Percentiles rank a stretch among this genome's conserved stretches.
Conservation (phyloP, 352 stramenopile species). For the Globisporangium irregulare region DNA sequence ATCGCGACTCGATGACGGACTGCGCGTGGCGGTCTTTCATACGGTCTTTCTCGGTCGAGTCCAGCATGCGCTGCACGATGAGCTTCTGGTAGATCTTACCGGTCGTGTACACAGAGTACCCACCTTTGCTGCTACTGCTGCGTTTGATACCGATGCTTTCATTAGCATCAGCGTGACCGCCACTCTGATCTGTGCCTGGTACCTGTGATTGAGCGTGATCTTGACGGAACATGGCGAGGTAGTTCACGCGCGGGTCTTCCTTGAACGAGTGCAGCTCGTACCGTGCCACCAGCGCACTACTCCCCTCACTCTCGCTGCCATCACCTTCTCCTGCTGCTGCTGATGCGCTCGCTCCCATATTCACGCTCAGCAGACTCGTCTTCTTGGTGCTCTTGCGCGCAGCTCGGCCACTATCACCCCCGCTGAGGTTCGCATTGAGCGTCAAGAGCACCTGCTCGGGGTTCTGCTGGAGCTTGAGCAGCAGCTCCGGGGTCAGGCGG, state of each 20-base stretch:
- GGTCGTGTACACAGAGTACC: slow-evolving; percentile 57
- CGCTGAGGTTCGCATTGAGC: slow-evolving; percentile 27
- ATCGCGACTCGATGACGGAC: slow-evolving; percentile 69
- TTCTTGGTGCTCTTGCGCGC: slow-evolving; percentile 29
- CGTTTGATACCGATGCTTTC: not conserved
- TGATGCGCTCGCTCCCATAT: slow-evolving; percentile 8
- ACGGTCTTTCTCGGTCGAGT: slow-evolving; percentile 71
- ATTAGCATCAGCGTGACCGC: not conserved
- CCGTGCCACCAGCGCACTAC: slow-evolving; percentile 23
- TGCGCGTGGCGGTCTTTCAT: slow-evolving; percentile 81
- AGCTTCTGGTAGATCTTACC: slow-evolving; percentile 77
- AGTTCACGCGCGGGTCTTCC: slow-evolving; percentile 67
- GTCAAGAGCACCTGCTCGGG: slow-evolving; percentile 26
- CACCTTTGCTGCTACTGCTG: not conserved
- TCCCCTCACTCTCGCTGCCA: slow-evolving; percentile 9
- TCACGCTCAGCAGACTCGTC: slow-evolving; percentile 51
- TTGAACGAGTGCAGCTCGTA: slow-evolving; percentile 80
- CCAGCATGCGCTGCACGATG: slow-evolving; percentile 74
- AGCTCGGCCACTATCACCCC: not conserved
- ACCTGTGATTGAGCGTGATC: not conserved
- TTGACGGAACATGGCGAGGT: slow-evolving; percentile 55
- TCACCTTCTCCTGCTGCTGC: slow-evolving; percentile 8
- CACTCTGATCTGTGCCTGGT: not conserved
- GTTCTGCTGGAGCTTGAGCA: slow-evolving; percentile 47
- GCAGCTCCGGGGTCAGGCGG: slow-evolving; percentile 71